These are phyloP conservation scores for Candida sp. DNA, from an alignment of 1,139 yeast genomes.

Conservation along the genomic window DNA sequence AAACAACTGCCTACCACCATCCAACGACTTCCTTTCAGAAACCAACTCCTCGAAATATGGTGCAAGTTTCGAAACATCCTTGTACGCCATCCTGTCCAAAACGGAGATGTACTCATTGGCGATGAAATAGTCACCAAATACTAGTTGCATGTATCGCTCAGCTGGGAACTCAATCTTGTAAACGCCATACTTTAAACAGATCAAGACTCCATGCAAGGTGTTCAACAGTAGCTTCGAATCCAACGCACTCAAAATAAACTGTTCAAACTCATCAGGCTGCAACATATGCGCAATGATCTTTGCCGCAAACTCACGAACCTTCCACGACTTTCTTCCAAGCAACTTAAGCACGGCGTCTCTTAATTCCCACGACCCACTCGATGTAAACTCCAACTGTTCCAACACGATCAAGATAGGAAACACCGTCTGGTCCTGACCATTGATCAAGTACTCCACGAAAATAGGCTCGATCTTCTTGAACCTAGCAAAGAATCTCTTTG, in stretches of 20 bases:
- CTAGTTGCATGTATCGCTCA: neutral
- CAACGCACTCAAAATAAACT: constrained; percentile 29
- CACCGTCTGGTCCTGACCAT: constrained; percentile 51
- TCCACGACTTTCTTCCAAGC: constrained; percentile 64
- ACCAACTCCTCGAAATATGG: constrained; percentile 4
- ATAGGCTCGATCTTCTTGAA: constrained; percentile 30
- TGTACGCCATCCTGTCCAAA: constrained; percentile 1
- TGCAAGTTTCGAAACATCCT: neutral
- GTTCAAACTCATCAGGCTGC: constrained; percentile 7
- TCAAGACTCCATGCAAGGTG: constrained; percentile 12
- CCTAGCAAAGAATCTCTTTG: constrained; percentile 65
- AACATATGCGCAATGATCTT: constrained; percentile 60
- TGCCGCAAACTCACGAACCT: constrained; percentile 86
- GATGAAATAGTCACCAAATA: constrained; percentile 6
- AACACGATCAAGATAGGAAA: constrained; percentile 79
- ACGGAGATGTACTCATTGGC: constrained; percentile 12
- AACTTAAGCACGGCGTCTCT: neutral
- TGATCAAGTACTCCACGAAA: constrained; percentile 11
- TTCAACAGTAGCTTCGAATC: constrained; percentile 9
- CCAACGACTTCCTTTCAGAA: constrained; percentile 2
- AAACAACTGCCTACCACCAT: constrained; percentile 14
- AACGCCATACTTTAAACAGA: constrained; percentile 6
- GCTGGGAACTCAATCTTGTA: neutral
- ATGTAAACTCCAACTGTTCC: constrained; percentile 66
- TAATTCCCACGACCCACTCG: constrained; percentile 16